Conservation (phyloP, 208 protist species). For the Naegleria gruberi region DNA sequence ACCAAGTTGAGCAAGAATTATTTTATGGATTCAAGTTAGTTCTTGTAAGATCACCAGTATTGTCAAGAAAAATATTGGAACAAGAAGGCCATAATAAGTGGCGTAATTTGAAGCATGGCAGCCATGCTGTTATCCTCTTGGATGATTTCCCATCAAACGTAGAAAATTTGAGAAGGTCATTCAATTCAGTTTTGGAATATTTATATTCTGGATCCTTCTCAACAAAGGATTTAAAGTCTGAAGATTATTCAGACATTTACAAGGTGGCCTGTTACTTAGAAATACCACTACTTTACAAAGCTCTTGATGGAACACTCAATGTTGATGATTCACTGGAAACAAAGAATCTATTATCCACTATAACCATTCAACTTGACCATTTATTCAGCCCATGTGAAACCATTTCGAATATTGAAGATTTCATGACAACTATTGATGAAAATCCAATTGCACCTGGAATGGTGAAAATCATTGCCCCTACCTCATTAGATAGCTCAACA, state of each 20-base stretch:
- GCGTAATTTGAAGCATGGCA: background rate
- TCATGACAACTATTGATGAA: background rate
- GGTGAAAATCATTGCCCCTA: background rate
- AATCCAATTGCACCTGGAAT: background rate
- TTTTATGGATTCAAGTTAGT: background rate
- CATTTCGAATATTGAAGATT: background rate
- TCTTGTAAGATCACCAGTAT: background rate
- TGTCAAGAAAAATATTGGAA: background rate
- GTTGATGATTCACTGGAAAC: too few relatives aligned
- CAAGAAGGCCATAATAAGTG: background rate
- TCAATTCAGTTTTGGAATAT: background rate
- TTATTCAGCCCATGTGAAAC: background rate
- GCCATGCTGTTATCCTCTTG: background rate
- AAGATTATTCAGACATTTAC: background rate
- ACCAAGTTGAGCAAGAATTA: background rate
- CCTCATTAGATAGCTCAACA: background rate
- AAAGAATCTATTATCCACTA: background rate
- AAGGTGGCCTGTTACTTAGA: background rate
- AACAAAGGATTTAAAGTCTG: background rate
- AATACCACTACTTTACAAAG: background rate
- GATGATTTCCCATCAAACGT: background rate
- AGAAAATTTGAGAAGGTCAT: background rate
- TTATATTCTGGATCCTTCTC: background rate
- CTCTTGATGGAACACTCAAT: too few relatives aligned
- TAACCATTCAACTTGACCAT: too few relatives aligned